Evolutionary conservation across 2,329 filamentous ascomycete species (phyloP).

Genomic region (Pseudogymnoascus verrucosus): DNA sequence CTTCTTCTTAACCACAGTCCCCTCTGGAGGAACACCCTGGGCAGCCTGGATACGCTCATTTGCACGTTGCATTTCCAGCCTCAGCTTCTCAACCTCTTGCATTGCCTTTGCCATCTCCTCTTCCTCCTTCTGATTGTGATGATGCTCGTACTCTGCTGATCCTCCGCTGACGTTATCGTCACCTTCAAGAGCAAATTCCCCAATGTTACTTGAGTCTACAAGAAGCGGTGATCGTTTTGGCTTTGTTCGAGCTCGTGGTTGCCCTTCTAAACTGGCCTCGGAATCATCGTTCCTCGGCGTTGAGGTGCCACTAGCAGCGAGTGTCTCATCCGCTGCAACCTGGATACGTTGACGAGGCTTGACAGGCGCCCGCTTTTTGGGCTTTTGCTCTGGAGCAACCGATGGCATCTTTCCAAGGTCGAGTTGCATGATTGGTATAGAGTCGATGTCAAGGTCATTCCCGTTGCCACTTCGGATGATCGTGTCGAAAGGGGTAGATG

Average conservation of each 20-base stretch:
- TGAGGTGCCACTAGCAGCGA: slow-evolving; percentile 45
- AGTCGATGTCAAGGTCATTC: slow-evolving; percentile 78
- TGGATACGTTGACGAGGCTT: slow-evolving; percentile 53
- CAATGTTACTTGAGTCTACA: slow-evolving; percentile 79
- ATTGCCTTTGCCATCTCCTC: slow-evolving; percentile 83
- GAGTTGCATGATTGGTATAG: slow-evolving; percentile 92
- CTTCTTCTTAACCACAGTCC: slow-evolving; percentile 54
- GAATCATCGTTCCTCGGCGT: slow-evolving; percentile 46
- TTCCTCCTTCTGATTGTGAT: slow-evolving; percentile 63
- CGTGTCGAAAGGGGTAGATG: slow-evolving; percentile 70
- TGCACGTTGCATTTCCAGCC: slow-evolving; percentile 81
- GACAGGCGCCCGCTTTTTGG: slow-evolving; percentile 28
- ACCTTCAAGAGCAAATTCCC: slow-evolving; percentile 60
- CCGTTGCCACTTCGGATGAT: slow-evolving; percentile 67
- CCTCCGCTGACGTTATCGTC: slow-evolving; percentile 27
- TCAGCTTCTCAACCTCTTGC: slow-evolving; percentile 76
- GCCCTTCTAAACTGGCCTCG: slow-evolving; percentile 42
- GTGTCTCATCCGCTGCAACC: slow-evolving; percentile 65
- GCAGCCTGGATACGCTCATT: slow-evolving; percentile 67
- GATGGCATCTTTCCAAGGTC: slow-evolving; percentile 54
- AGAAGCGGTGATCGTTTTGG: slow-evolving; percentile 63
- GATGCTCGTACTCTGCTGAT: slow-evolving; percentile 49
- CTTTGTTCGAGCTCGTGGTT: slow-evolving; percentile 40
- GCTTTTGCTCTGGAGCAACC: slow-evolving; percentile 17
- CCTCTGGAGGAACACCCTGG: slow-evolving; percentile 58